Conservation (phyloP, 108 stramenopile genomes). For the Fragilariopsis cylindrus region DNA sequence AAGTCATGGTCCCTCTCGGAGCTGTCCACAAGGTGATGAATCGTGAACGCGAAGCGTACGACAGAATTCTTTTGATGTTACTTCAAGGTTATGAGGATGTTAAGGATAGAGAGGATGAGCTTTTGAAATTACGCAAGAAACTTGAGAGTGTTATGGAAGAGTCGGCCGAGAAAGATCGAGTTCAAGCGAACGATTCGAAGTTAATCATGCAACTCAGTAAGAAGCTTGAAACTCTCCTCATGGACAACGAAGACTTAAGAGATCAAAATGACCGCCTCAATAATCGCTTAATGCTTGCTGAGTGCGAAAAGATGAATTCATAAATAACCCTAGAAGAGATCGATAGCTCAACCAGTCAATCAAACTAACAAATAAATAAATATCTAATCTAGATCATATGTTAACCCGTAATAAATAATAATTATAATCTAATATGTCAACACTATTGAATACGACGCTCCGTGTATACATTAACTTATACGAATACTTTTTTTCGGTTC, state of each 20-base stretch:
- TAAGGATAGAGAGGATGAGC: slow-evolving; percentile 89
- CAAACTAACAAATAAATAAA: too few relatives aligned
- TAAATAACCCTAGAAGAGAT: background rate
- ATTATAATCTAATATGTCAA: background rate
- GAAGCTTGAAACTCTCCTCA: slow-evolving; percentile 89
- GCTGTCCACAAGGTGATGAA: slow-evolving; percentile 86
- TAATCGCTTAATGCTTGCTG: slow-evolving; percentile 76
- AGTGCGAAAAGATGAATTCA: slow-evolving; percentile 75
- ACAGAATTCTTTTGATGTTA: slow-evolving; percentile 81
- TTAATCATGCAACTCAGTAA: slow-evolving; percentile 93
- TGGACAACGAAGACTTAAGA: slow-evolving; percentile 91
- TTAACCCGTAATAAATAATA: background rate
- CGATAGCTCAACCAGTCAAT: too few relatives aligned
- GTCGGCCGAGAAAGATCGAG: slow-evolving; percentile 79
- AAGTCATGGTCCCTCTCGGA: slow-evolving; percentile 79
- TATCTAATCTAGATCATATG: background rate
- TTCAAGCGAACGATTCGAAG: slow-evolving; percentile 90
- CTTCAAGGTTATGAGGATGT: slow-evolving; percentile 83
- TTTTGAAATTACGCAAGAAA: slow-evolving; percentile 62
- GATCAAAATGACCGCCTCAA: slow-evolving; percentile 89
- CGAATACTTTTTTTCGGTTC: too few relatives aligned
- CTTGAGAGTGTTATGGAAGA: slow-evolving; percentile 68
- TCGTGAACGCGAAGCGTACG: slow-evolving; percentile 83
- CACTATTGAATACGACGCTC: background rate
- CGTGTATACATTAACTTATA: too few relatives aligned